Base-by-base conservation (phyloP, 257 asterid genomes). In the Jaltomata sinuosa region DNA sequence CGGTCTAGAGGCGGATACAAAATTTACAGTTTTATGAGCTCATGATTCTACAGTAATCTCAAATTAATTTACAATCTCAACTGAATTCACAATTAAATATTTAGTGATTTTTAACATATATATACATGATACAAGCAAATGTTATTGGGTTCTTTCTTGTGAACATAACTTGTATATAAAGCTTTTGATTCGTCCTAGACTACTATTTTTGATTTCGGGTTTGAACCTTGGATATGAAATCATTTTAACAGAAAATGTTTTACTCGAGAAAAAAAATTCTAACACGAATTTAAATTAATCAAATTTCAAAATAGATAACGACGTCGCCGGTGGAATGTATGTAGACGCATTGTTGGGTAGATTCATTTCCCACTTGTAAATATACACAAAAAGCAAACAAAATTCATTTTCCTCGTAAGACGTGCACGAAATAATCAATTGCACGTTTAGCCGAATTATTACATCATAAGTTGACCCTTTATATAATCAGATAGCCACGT, bases 251-350 rank as follows among this genome's bases (percentile, higher is more conserved):
- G 0, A 0, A 65, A 16, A 18, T 0, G 0, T 8, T 62, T 18
- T 3, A 32, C 15, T 31, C 21, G 9, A 32, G 34, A 34, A 3
- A 8, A 1, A 67, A 34, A 18, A 0, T 3, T 0, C 0, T 0
- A 0, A 31, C 3, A 16, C 7, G 3, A 31, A 31, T 31, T 7
- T 32, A 0, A 29, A 32, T 32, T 32, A 65, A 31, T 31, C 21
- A 62, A 29, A 62, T 0, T 29, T 6, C 3, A 45, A 45, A 45
- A 45, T 11, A 8, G 2, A 42, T 42, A 42, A 9, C 49, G 49
- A 7, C 1, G 8, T 7, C 49, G 49, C 45, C 1, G 4, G 2
- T 34, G 3, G 14, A 77, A 11, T 18, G 82, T 16, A 77, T 77
- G 3, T 49, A 16, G 82, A 49, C 42, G 15, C 16, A 27, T 3